Base-by-base conservation (phyloP, 352 stramenopile genomes). In the Pythium insidiosum region DNA sequence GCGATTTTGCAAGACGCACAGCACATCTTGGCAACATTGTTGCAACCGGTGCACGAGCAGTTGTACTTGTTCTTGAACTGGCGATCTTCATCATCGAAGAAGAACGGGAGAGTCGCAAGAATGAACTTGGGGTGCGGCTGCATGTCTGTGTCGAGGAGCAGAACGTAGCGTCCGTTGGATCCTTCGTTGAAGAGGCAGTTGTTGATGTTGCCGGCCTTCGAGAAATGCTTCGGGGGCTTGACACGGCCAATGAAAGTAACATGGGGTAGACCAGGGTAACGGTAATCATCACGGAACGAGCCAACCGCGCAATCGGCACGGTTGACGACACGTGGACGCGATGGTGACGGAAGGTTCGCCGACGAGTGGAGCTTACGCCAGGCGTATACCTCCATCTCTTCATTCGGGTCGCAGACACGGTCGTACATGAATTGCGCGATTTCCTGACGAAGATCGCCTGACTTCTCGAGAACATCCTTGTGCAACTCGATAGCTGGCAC, bases 121-220 rank as follows among this genome's bases (percentile, higher is more conserved):
- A 93, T 47, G 38, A 93, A 90, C 70, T 88, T 93, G 9, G 77
- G 63, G 56, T 93, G 75, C 21, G 80, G 80, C 53, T 90, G 75
- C 80, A 92, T 94, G 37, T 95, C 83, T 36, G 73, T 81, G 49
- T 94, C 80, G 3, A 95, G 58, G 13, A 94, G 53, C 20, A 95
- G 33, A 24, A 84, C 57, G 61, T 94, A 92, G 10, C 77, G 74
- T 0, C 78, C 83, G 50, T 70, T 87, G 3, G 77, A 63, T 5
- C 81, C 81, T 59, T 95, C 83, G 50, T 95, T 93, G 63, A 91
- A 91, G 56, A 93, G 53, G 24, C 62, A 77, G 53, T 95, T 95
- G 68, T 95, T 95, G 53, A 95, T 87, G 69, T 95, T 95, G 6
- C 83, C 83, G 6, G 83, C 83, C 60, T 94, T 93, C 0, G 72